Base-by-base conservation (phyloP, 2,329 filamentous ascomycete genomes). In the Cladosporium austrohemisphaericum region DNA sequence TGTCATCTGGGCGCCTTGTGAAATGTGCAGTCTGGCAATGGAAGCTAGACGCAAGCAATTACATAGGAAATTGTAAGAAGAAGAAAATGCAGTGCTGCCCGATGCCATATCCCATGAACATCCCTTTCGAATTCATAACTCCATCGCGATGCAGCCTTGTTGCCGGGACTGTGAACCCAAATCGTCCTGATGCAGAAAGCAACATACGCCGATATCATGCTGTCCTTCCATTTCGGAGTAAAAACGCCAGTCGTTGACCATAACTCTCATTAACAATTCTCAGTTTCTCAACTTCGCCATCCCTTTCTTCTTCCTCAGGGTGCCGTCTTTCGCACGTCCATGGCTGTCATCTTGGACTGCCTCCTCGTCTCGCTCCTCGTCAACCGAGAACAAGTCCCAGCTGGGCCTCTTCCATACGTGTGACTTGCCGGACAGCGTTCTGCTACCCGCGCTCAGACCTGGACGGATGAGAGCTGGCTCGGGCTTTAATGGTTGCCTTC, bases 391-490 rank as follows among this genome's bases (percentile, higher is more conserved):
- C 7, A 65, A 53, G 18, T 60, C 51, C 44, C 51, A 55, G 41
- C 60, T 57, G n/a, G 63, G 63, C 43, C 61, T 52, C 31, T 54
- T 41, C 63, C 63, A 65, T 7, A 55, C 53, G 43, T 65, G 63
- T 28, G 52, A 25, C 44, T 61, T 62, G n/a, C 63, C 63, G 1
- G 58, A 62, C 54, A 65, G 52, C 11, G 62, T 65, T 14, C 61
- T 49, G 31, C 32, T 46, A 14, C 53, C 55, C 40, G 59, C 55
- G 10, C 59, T 48, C 26, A 65, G 50, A 19, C 63, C 63, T 5
- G 63, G 63, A 10, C 63, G 62, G 20, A 35, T 22, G 2, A 31
- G 26, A 10, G 43, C 11, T 3, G 31, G 49, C 7, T 19, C 23
- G 2, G 31, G 31, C 7, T 10, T 26, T 8, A 22, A 14, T 14